These are phyloP conservation scores for Fusarium citri DNA, from an alignment of 2,329 filamentous ascomycete genomes.

Conservation along the genomic window DNA sequence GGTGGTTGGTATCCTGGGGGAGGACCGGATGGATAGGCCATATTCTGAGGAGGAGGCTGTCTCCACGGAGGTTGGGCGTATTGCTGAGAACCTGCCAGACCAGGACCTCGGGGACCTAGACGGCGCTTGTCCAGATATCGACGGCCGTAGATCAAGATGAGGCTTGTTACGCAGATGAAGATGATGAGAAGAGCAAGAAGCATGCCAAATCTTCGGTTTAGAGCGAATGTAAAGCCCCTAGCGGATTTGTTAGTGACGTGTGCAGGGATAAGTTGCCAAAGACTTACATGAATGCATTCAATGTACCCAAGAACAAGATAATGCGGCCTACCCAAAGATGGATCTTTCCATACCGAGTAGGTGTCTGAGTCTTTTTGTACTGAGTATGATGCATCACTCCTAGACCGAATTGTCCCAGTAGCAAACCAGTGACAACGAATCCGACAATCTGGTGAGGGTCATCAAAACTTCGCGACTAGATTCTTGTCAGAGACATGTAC, in stretches of 20 bases:
- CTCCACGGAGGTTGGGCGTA: constrained; percentile 50
- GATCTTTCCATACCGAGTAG: constrained; percentile 63
- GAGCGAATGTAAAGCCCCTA: constrained; percentile 69
- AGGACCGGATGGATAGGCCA: constrained; percentile 43
- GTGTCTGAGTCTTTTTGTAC: constrained; percentile 61
- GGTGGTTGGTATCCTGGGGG: constrained; percentile 52
- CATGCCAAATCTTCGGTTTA: constrained; percentile 60
- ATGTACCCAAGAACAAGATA: constrained; percentile 63
- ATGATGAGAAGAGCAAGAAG: constrained; percentile 62
- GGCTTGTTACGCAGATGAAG: constrained; percentile 54
- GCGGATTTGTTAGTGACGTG: neutral
- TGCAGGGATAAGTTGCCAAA: neutral
- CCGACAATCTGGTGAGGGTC: constrained; percentile 70
- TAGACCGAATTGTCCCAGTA: constrained; percentile 65
- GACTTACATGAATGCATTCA: constrained; percentile 68
- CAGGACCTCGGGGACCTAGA: constrained; percentile 30
- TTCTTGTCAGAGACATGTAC: constrained; percentile 15
- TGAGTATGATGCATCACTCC: constrained; percentile 68
- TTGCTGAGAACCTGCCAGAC: constrained; percentile 33
- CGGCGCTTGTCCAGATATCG: constrained; percentile 45
- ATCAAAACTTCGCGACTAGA: constrained; percentile 63
- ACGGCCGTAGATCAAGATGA: constrained; percentile 52
- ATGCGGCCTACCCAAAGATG: constrained; percentile 69
- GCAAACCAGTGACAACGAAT: constrained; percentile 62
- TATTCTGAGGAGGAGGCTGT: constrained; percentile 37